A percentile compares a stretch with the other conserved stretches of the same genome.
phyloP scores from a whole-genome alignment of 768 basidiomycete genomes.

The Psilocybe tampanensis region DNA sequence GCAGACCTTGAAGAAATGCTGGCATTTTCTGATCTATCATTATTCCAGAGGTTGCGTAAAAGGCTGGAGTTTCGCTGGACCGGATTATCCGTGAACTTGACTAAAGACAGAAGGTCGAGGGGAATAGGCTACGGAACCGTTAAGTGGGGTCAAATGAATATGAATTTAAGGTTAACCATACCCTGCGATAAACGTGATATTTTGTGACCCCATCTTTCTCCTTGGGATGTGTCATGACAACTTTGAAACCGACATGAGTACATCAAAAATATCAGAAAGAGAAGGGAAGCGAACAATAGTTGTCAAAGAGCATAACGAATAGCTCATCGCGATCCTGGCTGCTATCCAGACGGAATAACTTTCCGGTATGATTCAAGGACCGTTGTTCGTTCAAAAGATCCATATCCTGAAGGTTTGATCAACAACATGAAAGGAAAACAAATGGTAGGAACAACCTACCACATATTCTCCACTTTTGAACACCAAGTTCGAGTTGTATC shows the following conservation, averaged over 20 bases:
- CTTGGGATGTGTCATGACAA: slow-evolving; percentile 82
- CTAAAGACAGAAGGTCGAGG: slow-evolving; percentile 81
- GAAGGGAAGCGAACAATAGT: slow-evolving; percentile 70
- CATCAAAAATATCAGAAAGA: slow-evolving; percentile 7
- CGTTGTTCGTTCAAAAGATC: slow-evolving; percentile 86
- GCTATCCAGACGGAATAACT: slow-evolving; percentile 69
- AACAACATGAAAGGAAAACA: not conserved
- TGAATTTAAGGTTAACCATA: slow-evolving; percentile 34
- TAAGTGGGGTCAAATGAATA: slow-evolving; percentile 27
- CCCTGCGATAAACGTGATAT: slow-evolving; percentile 78
- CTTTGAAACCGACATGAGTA: slow-evolving; percentile 37
- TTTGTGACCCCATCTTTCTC: slow-evolving; percentile 74
- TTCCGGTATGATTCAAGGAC: slow-evolving; percentile 81
- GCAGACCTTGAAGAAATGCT: slow-evolving; percentile 23
- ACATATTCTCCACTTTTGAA: slow-evolving; percentile 79
- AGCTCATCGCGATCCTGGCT: slow-evolving; percentile 69
- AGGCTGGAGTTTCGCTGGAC: slow-evolving; percentile 70
- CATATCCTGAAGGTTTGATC: slow-evolving; percentile 58
- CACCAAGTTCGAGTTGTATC: slow-evolving; percentile 73
- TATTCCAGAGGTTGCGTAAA: slow-evolving; percentile 62
- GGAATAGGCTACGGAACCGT: slow-evolving; percentile 74
- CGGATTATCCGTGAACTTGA: slow-evolving; percentile 77
- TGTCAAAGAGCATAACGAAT: slow-evolving; percentile 90
- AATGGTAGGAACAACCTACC: slow-evolving; percentile 32
- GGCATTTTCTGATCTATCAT: slow-evolving; percentile 21